Evolutionary conservation across 2,329 filamentous ascomycete species (phyloP), one percentile per base, ranked within the genome.

Genomic region (Byssoonygena ceratinophila): DNA sequence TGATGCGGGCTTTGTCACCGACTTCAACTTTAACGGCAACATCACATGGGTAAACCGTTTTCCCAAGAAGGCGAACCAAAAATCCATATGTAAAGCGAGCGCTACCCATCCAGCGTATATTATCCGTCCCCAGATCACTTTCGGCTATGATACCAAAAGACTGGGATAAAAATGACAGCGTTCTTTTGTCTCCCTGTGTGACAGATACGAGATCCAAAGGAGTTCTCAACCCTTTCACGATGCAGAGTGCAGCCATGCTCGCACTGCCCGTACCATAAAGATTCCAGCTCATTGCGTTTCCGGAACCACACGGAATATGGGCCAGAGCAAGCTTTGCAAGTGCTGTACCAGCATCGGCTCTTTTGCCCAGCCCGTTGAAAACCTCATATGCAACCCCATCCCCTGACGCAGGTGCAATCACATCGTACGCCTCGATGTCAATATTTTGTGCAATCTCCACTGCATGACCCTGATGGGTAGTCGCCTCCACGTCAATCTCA

Each of bases 251-350:
- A 0, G 90, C 88, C 43, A 87, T 67, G 55, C 82, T 85, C 7
- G 85, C 78, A 57, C 79, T 82, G 57, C 84, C 78, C 0, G 89
- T 90, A 4, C 91, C 92, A 59, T 87, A 88, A 44, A 94, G 71
- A 66, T 96, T 97, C 72, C 85, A 83, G 57, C 87, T 86, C 82
- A 97, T 85, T 20, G 87, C 92, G 67, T 98, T 98, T 4, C 92
- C 92, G 46, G 87, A 92, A 12, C 92, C 92, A 64, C 90, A 94
- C 1, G 92, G 92, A 32, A 98, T 76, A 63, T 95, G 87, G 20
- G 83, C 84, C 1, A 98, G 82, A 0, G 92, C 87, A 12, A 97
- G 71, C 61, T 83, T 85, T 20, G 76, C 72, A 55, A 98, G 71
- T 0, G 91, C 92, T 52, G 77, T 77, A 29, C 76, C 74, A 18